A percentile compares a stretch with the other conserved stretches of the same genome.
phyloP scores from a whole-genome alignment of 1,284 basidiomycete species.

The Apiotrichum domesticum region DNA sequence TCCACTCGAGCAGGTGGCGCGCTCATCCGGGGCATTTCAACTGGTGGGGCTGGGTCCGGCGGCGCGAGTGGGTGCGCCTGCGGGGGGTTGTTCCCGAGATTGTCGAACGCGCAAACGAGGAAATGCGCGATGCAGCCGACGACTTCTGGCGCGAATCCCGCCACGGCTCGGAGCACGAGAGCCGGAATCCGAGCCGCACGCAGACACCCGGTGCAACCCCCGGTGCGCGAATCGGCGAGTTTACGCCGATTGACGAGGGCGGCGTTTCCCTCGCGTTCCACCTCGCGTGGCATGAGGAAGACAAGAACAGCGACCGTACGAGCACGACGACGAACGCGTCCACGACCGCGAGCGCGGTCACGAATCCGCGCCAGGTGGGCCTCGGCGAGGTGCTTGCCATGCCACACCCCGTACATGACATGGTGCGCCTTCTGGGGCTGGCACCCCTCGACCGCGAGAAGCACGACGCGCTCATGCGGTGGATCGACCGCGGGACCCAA shows the following conservation, averaged over 20 bases:
- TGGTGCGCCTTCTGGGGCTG: slow-evolving; percentile 20
- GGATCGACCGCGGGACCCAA: slow-evolving; percentile 20
- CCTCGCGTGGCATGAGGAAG: too few relatives aligned
- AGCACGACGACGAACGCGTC: not conserved
- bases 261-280: not conserved
- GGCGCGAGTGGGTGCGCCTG: slow-evolving; percentile 44
- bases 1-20: slow-evolving; percentile 37
- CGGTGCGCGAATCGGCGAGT: not conserved
- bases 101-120: not conserved
- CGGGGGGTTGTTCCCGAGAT: slow-evolving; percentile 13
- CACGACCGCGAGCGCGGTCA: not conserved
- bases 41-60: slow-evolving; percentile 45
- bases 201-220: too few relatives aligned
- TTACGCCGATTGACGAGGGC: not conserved
- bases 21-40: slow-evolving; percentile 32
- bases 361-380: not conserved
- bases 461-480: slow-evolving; percentile 29
- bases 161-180: not conserved
- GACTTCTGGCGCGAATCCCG: not conserved
- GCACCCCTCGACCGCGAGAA: slow-evolving; percentile 34
- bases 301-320: not conserved
- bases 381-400: slow-evolving; percentile 3
- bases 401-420: slow-evolving; percentile 11
- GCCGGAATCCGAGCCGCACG: not conserved
- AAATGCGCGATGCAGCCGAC: not conserved